Percentiles rank a stretch among this genome's conserved stretches.
These are phyloP conservation scores for Diutina pseudorugosa DNA, from an alignment of 1,139 yeast genomes.

Conservation along the genomic window DNA sequence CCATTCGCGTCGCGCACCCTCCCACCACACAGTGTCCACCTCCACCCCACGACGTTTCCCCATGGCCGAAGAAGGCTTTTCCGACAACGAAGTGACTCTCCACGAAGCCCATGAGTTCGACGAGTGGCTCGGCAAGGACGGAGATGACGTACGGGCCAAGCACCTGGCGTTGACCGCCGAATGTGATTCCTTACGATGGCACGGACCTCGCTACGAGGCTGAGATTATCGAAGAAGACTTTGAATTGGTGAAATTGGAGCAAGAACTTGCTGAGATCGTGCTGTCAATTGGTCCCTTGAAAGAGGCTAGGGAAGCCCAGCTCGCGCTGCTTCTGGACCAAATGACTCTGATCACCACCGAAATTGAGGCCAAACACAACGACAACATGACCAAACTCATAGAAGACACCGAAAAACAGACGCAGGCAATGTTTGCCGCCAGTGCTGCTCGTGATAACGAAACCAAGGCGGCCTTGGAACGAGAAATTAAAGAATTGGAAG, in stretches of 20 bases:
- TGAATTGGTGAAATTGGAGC: neutral
- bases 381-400: constrained; percentile 23
- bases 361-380: constrained; percentile 21
- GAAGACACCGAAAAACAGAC: constrained; percentile 22
- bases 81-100: constrained; percentile 1
- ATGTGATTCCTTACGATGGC: neutral
- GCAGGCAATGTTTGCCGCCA: constrained; percentile 21
- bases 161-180: neutral
- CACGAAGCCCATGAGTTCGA: neutral
- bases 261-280: neutral
- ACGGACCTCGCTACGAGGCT: neutral
- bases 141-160: neutral
- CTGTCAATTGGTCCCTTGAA: neutral
- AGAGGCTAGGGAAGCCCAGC: neutral
- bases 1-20: neutral
- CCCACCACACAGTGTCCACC: neutral
- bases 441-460: constrained; percentile 15
- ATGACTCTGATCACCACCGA: constrained; percentile 8
- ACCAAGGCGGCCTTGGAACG: constrained; percentile 12
- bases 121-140: neutral
- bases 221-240: neutral
- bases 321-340: neutral
- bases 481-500: constrained; percentile 10
- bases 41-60: neutral
- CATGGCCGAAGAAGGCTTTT: constrained; percentile 1